A percentile compares a stretch with the other conserved stretches of the same genome.
Evolutionary conservation across 2,329 filamentous ascomycete genomes (phyloP).

Genomic region (Cordyceps tenuipes): DNA sequence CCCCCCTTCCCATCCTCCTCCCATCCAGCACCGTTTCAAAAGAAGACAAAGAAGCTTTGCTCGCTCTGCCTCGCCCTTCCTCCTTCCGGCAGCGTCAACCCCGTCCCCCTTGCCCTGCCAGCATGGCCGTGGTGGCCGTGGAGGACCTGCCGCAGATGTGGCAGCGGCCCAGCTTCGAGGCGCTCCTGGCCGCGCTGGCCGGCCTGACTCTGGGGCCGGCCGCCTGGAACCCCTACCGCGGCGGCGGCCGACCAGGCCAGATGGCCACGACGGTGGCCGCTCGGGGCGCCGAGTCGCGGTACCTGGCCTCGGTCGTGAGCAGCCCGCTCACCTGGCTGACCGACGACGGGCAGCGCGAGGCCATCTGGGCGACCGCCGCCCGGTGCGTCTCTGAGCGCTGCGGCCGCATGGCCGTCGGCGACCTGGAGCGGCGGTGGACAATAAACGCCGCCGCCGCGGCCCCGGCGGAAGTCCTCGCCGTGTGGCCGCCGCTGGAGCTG

Average conservation of each 20-base stretch:
- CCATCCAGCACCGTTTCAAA: neutral
- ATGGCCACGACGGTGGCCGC: neutral
- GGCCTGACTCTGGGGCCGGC: conserved; percentile 58
- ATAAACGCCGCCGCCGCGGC: too few relatives aligned
- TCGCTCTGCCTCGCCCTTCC: neutral
- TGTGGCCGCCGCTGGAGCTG: too few relatives aligned
- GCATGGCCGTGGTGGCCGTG: conserved; percentile 27
- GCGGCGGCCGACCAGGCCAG: neutral
- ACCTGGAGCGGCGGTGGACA: conserved; percentile 47
- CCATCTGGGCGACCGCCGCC: conserved; percentile 71
- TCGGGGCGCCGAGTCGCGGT: conserved; percentile 44
- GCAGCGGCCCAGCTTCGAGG: conserved; percentile 58
- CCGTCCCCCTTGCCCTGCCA: neutral
- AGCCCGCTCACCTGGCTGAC: conserved; percentile 61
- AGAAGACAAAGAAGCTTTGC: neutral
- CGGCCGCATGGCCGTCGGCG: conserved; percentile 57
- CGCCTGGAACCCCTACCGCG: conserved; percentile 62
- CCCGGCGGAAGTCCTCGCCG: too few relatives aligned
- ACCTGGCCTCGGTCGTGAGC: conserved; percentile 61
- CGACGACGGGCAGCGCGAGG: conserved; percentile 56
- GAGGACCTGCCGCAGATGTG: conserved; percentile 75
- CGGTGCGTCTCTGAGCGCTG: conserved; percentile 76
- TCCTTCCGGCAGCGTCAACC: neutral
- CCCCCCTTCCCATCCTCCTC: neutral
- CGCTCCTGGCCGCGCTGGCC: conserved; percentile 58